Evolutionary conservation across 352 stramenopile genomes (phyloP).

Genomic region (Phytophthora quininea): DNA sequence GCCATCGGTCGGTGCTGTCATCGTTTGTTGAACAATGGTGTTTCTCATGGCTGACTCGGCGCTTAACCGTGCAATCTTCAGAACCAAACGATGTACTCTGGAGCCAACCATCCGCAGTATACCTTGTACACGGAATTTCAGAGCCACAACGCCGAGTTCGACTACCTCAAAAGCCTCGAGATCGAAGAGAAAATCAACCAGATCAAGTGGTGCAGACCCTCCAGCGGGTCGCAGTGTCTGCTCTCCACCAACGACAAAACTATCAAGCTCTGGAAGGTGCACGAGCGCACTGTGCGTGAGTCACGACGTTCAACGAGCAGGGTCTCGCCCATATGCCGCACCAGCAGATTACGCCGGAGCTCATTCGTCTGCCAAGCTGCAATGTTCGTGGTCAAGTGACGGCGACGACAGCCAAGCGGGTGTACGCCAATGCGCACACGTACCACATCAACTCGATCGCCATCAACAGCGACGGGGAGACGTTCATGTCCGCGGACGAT

Average conservation of each 20-base stretch:
- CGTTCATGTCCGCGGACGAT: slow-evolving; percentile 96
- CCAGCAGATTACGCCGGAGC: slow-evolving; percentile 30
- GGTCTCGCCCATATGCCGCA: slow-evolving; percentile 31
- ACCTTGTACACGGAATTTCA: slow-evolving; percentile 93
- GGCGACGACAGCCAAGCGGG: slow-evolving; percentile 79
- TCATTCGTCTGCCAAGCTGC: slow-evolving; percentile 66
- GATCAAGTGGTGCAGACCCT: slow-evolving; percentile 93
- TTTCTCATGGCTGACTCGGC: not conserved
- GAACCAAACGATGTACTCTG: slow-evolving; percentile 16
- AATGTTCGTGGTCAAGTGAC: slow-evolving; percentile 63
- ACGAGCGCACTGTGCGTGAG: slow-evolving; percentile 79
- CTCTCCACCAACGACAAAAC: slow-evolving; percentile 98
- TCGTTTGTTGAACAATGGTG: not conserved
- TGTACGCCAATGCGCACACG: slow-evolving; percentile 94
- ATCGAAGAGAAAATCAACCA: slow-evolving; percentile 99
- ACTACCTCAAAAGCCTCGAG: slow-evolving; percentile 97
- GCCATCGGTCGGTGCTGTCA: slow-evolving; percentile 27
- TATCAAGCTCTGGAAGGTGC: slow-evolving; percentile 97
- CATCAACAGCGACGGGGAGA: slow-evolving; percentile 94
- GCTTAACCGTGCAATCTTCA: slow-evolving; percentile 3
- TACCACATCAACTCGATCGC: slow-evolving; percentile 98
- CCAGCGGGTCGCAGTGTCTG: slow-evolving; percentile 92
- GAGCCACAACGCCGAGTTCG: slow-evolving; percentile 97
- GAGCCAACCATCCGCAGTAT: slow-evolving; percentile 44
- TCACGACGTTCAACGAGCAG: slow-evolving; percentile 77